Base-by-base conservation (phyloP, 140 eudicot species). In the Stevia rebaudiana region DNA sequence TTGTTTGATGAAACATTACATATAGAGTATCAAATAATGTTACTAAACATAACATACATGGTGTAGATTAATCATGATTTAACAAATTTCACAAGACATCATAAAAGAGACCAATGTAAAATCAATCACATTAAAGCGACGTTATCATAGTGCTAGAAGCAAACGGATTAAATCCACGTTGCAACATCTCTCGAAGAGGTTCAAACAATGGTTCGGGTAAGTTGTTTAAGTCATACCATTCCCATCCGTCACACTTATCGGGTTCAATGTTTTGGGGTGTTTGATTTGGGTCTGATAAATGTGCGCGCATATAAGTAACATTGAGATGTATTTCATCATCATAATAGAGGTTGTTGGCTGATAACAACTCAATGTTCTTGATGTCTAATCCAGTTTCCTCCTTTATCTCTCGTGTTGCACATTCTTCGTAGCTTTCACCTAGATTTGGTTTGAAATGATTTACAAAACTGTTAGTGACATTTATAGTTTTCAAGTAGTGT, bases 391-490 rank as follows among this genome's bases (percentile, higher is more conserved):
- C 95, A 6, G 95, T 84, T 76, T 88, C 92, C 61, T 88, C 96
- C 51, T 84, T 84, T 69, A 84, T 83, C 74, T 88, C 96, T 66
- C 94, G 70, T 7, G 79, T 79, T 6, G 87, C 96, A 76, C 96
- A 88, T 74, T 84, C 87, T 78, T 88, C 94, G 52, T 82, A 88
- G 74, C 77, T 84, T 69, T 88, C 94, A 63, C 94, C 95, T 84
- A 76, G 49, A 65, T 33, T 43, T 46, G 12, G 33, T 8, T 12
- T 19, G 18, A 37, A 4, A 11, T 18, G 10, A 37, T 5, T 56
- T 15, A 24, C 19, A 4, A 17, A 16, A 46, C 0, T 18, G 22
- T 21, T 21, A 15, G 13, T 7, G 22, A 50, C 23, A 3, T 50
- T 21, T 6, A 19, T 19, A 50, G 5, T 19, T 8, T 49, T 10